Conservation (phyloP, 352 stramenopile genomes). For the Thraustochytrium sp. region DNA sequence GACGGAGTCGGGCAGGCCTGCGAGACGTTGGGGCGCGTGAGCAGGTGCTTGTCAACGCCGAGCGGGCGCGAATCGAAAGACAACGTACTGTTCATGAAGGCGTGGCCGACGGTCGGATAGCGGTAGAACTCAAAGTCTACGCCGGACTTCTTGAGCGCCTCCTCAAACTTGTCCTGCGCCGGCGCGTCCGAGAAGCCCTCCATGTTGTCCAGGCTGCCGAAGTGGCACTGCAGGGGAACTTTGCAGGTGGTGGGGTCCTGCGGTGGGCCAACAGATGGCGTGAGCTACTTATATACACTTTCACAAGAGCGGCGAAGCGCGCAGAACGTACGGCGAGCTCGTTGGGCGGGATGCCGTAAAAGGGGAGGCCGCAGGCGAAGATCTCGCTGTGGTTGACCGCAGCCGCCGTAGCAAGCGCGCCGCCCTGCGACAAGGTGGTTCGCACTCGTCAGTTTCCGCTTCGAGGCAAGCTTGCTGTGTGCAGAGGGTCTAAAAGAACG, state of each 20-base stretch:
- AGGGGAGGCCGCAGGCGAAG: conserved; percentile 44
- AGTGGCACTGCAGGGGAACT: conserved; percentile 46
- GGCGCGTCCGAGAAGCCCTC: conserved; percentile 50
- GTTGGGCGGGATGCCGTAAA: conserved; percentile 51
- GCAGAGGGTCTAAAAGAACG: not conserved
- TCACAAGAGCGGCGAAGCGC: too few relatives aligned
- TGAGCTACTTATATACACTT: too few relatives aligned
- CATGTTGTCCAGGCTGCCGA: conserved; percentile 46
- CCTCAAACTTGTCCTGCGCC: conserved; percentile 46
- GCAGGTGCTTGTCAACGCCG: not conserved
- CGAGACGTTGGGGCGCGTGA: not conserved
- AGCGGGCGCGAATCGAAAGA: not conserved
- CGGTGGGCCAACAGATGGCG: too few relatives aligned
- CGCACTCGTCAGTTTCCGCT: too few relatives aligned
- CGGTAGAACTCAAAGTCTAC: conserved; percentile 39
- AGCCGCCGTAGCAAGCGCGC: conserved; percentile 48
- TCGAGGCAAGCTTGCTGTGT: conserved; percentile 41
- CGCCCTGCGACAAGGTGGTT: conserved; percentile 6
- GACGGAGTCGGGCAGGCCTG: conserved; percentile 11
- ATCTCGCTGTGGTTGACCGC: not conserved
- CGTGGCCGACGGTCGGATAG: conserved; percentile 46
- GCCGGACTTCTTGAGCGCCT: conserved; percentile 32
- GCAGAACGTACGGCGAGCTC: conserved; percentile 26
- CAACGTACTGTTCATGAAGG: conserved; percentile 49
- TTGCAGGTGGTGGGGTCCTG: conserved; percentile 24